phyloP scores from a whole-genome alignment of 106 monocot genomes.

The Gastrodia elata region DNA sequence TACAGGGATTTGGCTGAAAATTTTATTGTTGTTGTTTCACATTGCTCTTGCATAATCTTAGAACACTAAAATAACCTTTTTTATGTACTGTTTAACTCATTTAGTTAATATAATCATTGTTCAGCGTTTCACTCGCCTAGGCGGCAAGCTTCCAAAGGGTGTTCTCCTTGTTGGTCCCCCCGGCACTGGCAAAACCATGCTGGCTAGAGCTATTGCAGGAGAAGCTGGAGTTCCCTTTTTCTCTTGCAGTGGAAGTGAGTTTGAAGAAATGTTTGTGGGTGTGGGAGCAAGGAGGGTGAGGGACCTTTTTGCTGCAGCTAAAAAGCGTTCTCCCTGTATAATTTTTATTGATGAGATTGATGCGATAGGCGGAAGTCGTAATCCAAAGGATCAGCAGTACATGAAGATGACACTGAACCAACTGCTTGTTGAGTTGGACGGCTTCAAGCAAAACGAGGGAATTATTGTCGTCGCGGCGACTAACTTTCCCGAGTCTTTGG shows the following conservation, averaged over 20 bases:
- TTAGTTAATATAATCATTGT: too few species aligned
- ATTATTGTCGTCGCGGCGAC: constrained; percentile 99
- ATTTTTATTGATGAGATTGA: constrained; percentile 99
- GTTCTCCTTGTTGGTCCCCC: constrained; percentile 97
- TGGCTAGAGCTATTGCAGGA: constrained; percentile 96
- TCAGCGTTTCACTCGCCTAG: constrained; percentile 95
- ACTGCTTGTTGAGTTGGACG: constrained; percentile 94
- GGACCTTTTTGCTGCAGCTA: constrained; percentile 88
- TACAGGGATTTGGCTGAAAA: too few species aligned
- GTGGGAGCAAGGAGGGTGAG: constrained; percentile 92
- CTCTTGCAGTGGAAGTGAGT: constrained; percentile 98
- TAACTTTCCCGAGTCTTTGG: constrained; percentile 94
- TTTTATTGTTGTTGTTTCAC: too few species aligned
- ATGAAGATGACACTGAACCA: constrained; percentile 99
- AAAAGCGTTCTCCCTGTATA: constrained; percentile 94
- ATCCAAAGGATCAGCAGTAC: constrained; percentile 98
- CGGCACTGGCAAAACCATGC: constrained; percentile 99
- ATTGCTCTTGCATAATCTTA: too few species aligned
- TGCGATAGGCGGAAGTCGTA: constrained; percentile 98
- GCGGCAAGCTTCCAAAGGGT: constrained; percentile 96
- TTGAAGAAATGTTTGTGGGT: constrained; percentile 99
- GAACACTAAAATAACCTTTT: too few species aligned
- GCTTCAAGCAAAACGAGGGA: constrained; percentile 98
- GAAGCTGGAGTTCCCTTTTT: constrained; percentile 99
- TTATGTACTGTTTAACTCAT: too few species aligned